Base-by-base conservation (phyloP, 257 asterid species). In the Ehretia macrophylla region DNA sequence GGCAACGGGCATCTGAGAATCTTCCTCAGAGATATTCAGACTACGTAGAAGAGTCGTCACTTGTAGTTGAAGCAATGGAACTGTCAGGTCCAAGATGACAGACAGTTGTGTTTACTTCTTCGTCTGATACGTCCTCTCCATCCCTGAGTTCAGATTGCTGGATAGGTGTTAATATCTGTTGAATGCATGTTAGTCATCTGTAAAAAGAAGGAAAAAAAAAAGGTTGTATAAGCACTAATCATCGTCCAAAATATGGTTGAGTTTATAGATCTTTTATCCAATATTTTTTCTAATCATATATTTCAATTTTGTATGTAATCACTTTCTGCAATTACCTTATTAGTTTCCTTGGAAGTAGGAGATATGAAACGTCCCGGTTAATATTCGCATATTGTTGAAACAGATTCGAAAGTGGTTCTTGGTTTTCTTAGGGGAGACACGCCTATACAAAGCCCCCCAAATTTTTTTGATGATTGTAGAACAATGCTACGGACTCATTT, bases 81-180 rank as follows among this genome's bases (percentile, higher is more conserved):
- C 91, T 93, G 47, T 92, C 97, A 11, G 97, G 97, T 20, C 99
- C 99, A 14, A 77, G 99, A 65, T 92, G 94, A 85, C 84, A 55
- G 20, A 12, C 50, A 0, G 62, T 48, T 37, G 21, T 0, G 13
- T 40, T 59, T 44, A 40, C 4, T 20, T 51, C 44, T 37, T 17
- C 35, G 19, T 8, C 35, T 55, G 50, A 52, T 56, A 55, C 48
- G 45, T 40, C 19, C 21, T 35, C 32, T 68, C n/a, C n/a, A n/a
- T 49, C 37, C 14, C 51, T 49, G 57, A 18, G 56, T 32, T 53
- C 39, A 64, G 16, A 52, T 51, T 59, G 40, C 32, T 14, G 46
- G 35, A 56, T 64, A 70, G 11, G 79, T 85, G 83, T 68, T 56
- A 79, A 81, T 83, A 2, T 77, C 65, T 47, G 69, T 69, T 66